Percentiles rank a stretch among this genome's conserved stretches.
Conservation (phyloP, 2,329 filamentous ascomycete genomes). For the Nothophoma quercina region DNA sequence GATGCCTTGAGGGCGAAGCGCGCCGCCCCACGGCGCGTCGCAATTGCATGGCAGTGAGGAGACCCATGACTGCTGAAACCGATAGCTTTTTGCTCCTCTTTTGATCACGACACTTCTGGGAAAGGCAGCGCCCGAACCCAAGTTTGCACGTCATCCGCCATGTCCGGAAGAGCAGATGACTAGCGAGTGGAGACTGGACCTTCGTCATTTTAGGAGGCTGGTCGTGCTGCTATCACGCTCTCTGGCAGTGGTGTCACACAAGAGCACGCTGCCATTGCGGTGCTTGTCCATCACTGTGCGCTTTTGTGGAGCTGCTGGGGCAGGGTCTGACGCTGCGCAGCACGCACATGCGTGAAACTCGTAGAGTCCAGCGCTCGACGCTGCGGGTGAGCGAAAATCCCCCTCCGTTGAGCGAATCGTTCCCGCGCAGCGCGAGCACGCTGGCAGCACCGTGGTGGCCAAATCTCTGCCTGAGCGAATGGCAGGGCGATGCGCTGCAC, state of each 20-base stretch:
- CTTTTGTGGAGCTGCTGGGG: not conserved
- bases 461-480: conserved; percentile 29
- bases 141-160: conserved; percentile 38
- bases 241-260: conserved; percentile 25
- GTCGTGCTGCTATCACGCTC: conserved; percentile 27
- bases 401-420: conserved; percentile 26
- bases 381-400: conserved; percentile 15
- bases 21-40: conserved; percentile 10
- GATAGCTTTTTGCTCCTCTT: conserved; percentile 29
- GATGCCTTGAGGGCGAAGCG: conserved; percentile 7
- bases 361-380: not conserved
- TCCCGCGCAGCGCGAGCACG: conserved; percentile 10
- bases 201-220: conserved; percentile 34
- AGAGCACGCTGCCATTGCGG: not conserved
- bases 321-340: conserved; percentile 7
- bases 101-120: conserved; percentile 24
- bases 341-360: conserved; percentile 11
- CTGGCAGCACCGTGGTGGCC: conserved; percentile 30
- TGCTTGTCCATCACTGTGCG: not conserved
- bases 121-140: conserved; percentile 40
- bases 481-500: conserved; percentile 22
- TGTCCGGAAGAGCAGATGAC: conserved; percentile 47
- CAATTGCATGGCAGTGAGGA: conserved; percentile 16
- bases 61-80: conserved; percentile 44
- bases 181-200: conserved; percentile 22